phyloP scores from a whole-genome alignment of 2,329 filamentous ascomycete species.

The Fusarium udum region DNA sequence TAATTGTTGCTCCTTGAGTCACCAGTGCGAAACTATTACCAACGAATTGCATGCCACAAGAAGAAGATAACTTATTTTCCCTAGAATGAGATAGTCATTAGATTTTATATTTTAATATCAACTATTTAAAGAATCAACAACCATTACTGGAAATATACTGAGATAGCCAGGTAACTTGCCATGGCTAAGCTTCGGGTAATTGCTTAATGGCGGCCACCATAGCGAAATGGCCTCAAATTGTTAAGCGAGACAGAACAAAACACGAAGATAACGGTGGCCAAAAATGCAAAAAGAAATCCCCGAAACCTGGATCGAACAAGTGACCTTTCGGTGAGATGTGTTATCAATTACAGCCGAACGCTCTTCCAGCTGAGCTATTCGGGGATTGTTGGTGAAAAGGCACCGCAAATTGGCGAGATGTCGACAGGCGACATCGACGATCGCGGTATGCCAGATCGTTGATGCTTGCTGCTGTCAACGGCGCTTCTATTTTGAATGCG shows the following conservation, averaged over 20 bases:
- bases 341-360: constrained; percentile 28
- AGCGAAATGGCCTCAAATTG: too few species aligned
- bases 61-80: too few species aligned
- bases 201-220: too few species aligned
- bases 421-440: background rate
- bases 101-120: too few species aligned
- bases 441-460: background rate
- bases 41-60: too few species aligned
- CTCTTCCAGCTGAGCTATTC: constrained; percentile 33
- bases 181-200: background rate
- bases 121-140: too few species aligned
- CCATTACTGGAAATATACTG: too few species aligned
- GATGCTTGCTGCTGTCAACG: background rate
- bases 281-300: background rate
- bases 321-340: constrained; percentile 27
- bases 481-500: accelerated
- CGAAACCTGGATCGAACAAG: constrained; percentile 34
- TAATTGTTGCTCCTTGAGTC: too few species aligned
- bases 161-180: too few species aligned
- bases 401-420: background rate
- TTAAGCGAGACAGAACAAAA: background rate
- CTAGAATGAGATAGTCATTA: too few species aligned
- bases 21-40: too few species aligned
- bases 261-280: accelerated
- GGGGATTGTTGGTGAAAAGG: constrained; percentile 40